phyloP scores from a whole-genome alignment of 2,329 filamentous ascomycete genomes.

The Epichloe uncinata region DNA sequence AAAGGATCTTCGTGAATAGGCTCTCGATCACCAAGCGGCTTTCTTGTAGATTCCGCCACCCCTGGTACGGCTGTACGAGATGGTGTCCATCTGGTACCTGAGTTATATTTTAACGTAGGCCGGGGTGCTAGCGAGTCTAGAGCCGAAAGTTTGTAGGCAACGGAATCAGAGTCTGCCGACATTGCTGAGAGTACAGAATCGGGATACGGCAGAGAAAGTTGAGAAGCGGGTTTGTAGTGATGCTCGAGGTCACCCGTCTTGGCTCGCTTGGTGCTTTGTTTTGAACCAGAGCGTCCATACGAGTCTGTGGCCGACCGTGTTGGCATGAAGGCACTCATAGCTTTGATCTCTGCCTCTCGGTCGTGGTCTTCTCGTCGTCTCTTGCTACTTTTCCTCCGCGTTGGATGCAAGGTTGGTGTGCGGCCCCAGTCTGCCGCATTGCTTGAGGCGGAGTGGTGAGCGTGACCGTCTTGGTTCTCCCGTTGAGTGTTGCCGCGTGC shows the following conservation, averaged over 20 bases:
- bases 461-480: slow-evolving; percentile 6
- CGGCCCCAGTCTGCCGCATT: slow-evolving; percentile 16
- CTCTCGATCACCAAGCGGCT: slow-evolving; percentile 34
- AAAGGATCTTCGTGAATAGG: slow-evolving; percentile 48
- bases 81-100: slow-evolving; percentile 45
- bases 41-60: slow-evolving; percentile 36
- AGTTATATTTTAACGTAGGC: slow-evolving; percentile 66
- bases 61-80: slow-evolving; percentile 31
- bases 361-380: slow-evolving; percentile 61
- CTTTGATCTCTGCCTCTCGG: slow-evolving; percentile 77
- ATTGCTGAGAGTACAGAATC: slow-evolving; percentile 66
- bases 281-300: slow-evolving; percentile 46
- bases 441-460: slow-evolving; percentile 1
- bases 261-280: slow-evolving; percentile 52
- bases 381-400: slow-evolving; percentile 63
- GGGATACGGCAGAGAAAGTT: slow-evolving; percentile 60
- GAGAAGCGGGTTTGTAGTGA: slow-evolving; percentile 51
- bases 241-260: slow-evolving; percentile 38
- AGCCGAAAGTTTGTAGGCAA: slow-evolving; percentile 65
- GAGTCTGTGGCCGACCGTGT: slow-evolving; percentile 47
- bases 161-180: slow-evolving; percentile 59
- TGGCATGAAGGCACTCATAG: slow-evolving; percentile 62
- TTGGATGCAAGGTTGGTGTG: slow-evolving; percentile 40
- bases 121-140: slow-evolving; percentile 74
- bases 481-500: slow-evolving; percentile 6